Base-by-base conservation (phyloP, 2,329 filamentous ascomycete genomes). In the Neocucurbitaria cava region DNA sequence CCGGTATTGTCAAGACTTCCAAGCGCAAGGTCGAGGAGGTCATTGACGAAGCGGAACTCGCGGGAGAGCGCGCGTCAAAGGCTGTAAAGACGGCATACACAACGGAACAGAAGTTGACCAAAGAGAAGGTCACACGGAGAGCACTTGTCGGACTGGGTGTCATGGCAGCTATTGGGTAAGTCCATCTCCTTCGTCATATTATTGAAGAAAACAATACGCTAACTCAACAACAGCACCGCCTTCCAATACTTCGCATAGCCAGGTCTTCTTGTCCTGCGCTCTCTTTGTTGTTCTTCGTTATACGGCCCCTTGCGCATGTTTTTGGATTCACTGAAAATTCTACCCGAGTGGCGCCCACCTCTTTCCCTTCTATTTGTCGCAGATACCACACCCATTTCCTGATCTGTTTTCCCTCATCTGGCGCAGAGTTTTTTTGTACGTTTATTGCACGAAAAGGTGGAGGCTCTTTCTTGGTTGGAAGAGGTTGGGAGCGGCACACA, bases 151-250 rank as follows among this genome's bases (percentile, higher is more conserved):
- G 95, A 54, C 85, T 98, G 48, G 91, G 89, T 59, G 92, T 92
- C 53, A 95, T 91, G 42, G 83, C 97, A 74, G 91, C 91, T 52
- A 85, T 97, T 76, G 93, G 93, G 95, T 98, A 85, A 81, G 92
- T 89, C 23, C 18, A 23, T 11, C 24, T 10, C n/a, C n/a, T 48
- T 13, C 24, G n/a, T n/a, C n/a, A n/a, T n/a, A n/a, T n/a, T n/a
- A n/a, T n/a, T n/a, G n/a, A n/a, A n/a, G n/a, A 20, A 17, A 18
- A 33, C 41, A 36, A 36, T n/a, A n/a, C 11, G 45, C 68, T 71
- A 63, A 71, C 58, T 30, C n/a, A 15, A 40, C 24, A 24, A n/a
- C 40, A 71, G 70, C 26, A 64, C 67, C 31, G 69, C 70, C 15
- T 65, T 71, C 59, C 62, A 67, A 48, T 72, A 71, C 64, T 64